Conservation (phyloP, 208 protist species). For the Jaenimonas drosophilae region DNA sequence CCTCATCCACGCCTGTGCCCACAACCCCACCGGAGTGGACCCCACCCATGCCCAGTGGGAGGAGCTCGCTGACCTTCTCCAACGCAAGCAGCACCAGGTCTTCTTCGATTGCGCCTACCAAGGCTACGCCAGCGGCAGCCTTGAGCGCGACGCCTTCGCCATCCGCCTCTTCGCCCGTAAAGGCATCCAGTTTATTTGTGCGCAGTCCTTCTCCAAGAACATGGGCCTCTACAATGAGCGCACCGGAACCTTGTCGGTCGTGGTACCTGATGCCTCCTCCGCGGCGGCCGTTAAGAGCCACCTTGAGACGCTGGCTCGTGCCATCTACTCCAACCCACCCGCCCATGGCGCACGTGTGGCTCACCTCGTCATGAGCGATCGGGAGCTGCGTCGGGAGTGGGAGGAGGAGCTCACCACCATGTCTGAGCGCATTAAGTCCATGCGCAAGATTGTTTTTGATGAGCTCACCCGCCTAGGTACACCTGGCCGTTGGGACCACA, state of each 20-base stretch:
- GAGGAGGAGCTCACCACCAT: constrained; percentile 86
- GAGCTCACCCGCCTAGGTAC: constrained; percentile 63
- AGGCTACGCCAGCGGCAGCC: constrained; percentile 94
- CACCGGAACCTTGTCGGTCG: constrained; percentile 84
- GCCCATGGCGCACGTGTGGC: constrained; percentile 94
- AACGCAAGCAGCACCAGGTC: constrained; percentile 72
- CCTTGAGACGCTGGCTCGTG: constrained; percentile 82
- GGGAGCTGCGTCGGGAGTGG: constrained; percentile 81
- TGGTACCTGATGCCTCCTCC: constrained; percentile 44
- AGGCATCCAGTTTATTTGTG: constrained; percentile 79
- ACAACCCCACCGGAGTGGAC: constrained; percentile 99
- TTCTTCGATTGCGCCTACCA: constrained; percentile 97
- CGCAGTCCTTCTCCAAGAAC: constrained; percentile 98
- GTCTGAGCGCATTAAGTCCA: constrained; percentile 68
- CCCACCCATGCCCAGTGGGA: constrained; percentile 93
- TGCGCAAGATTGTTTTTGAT: constrained; percentile 69
- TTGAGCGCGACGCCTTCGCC: constrained; percentile 91
- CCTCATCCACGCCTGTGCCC: constrained; percentile 96
- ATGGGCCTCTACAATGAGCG: constrained; percentile 97
- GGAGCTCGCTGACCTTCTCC: constrained; percentile 84
- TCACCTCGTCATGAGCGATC: constrained; percentile 78
- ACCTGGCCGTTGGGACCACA: constrained; percentile 91
- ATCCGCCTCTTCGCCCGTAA: constrained; percentile 58
- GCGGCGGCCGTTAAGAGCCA: constrained; percentile 63
- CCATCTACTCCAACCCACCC: constrained; percentile 94